phyloP scores from a whole-genome alignment of 106 monocot species.

The Dendrobium chrysotoxum region DNA sequence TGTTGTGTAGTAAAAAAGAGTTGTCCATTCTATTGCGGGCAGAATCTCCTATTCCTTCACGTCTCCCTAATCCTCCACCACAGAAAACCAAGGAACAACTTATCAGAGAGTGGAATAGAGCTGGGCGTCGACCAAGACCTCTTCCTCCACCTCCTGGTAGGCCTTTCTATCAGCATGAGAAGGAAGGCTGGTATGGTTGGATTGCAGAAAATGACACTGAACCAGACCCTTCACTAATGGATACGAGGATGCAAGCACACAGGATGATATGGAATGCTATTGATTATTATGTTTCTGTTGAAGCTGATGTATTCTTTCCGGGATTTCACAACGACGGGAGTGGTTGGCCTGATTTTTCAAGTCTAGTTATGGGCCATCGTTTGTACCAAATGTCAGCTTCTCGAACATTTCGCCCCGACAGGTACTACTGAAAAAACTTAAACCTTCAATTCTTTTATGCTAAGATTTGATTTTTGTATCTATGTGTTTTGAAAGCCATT shows the following conservation, averaged over 20 bases:
- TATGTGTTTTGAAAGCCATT: background rate
- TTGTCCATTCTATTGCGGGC: constrained; percentile 39
- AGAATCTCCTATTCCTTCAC: constrained; percentile 50
- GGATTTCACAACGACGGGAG: constrained; percentile 78
- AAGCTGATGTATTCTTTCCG: constrained; percentile 93
- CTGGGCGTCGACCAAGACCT: constrained; percentile 62
- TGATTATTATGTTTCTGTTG: constrained; percentile 79
- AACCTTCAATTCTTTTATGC: background rate
- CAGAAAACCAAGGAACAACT: constrained; percentile 49
- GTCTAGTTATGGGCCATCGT: constrained; percentile 91
- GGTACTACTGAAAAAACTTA: constrained; percentile 27
- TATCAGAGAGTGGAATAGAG: constrained; percentile 68
- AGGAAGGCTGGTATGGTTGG: constrained; percentile 95
- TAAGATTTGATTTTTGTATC: background rate
- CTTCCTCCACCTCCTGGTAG: constrained; percentile 87
- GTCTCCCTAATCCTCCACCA: constrained; percentile 32
- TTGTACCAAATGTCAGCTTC: constrained; percentile 56
- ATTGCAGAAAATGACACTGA: constrained; percentile 50
- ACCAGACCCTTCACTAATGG: constrained; percentile 43
- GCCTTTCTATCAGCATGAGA: constrained; percentile 71
- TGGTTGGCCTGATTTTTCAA: constrained; percentile 69
- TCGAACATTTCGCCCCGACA: constrained; percentile 72
- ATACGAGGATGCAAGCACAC: constrained; percentile 64
- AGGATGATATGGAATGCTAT: constrained; percentile 87
- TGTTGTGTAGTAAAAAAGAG: constrained; percentile 61